These are phyloP conservation scores for Ceratopteris richardii DNA, from an alignment of 75 land plant species.

Conservation along the genomic window DNA sequence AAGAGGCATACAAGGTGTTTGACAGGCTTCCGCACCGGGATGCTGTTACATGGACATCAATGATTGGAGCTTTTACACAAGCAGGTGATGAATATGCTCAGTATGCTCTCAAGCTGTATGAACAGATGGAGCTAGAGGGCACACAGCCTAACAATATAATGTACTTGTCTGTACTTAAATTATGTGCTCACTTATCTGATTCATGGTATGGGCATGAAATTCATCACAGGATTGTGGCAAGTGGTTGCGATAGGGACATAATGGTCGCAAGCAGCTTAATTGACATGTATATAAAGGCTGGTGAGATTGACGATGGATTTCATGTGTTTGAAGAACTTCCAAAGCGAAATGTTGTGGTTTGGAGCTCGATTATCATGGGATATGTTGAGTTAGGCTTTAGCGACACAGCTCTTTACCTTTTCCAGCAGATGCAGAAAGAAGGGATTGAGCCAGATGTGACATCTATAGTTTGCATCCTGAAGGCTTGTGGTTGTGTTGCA, in stretches of 20 bases:
- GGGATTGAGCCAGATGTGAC: slow-evolving; percentile 1
- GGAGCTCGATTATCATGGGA: slow-evolving; percentile 4
- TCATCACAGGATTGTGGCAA: background rate
- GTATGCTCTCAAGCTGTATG: background rate
- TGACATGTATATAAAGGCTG: slow-evolving; percentile 10
- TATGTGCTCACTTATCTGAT: background rate
- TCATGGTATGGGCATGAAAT: slow-evolving; percentile 7
- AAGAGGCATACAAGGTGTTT: background rate
- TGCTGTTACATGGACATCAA: background rate
- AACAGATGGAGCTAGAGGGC: background rate
- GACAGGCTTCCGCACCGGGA: background rate
- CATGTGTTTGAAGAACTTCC: background rate
- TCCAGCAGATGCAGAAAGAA: background rate
- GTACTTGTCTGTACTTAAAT: slow-evolving; percentile 17
- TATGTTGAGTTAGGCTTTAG: background rate
- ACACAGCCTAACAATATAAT: slow-evolving; percentile 2
- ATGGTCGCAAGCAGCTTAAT: background rate
- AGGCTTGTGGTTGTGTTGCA: background rate
- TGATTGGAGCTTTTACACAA: background rate
- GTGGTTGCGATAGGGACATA: background rate
- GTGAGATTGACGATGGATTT: background rate
- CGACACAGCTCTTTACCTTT: background rate
- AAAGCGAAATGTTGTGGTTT: background rate
- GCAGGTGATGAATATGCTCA: background rate
- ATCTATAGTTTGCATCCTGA: background rate